phyloP scores from a whole-genome alignment of 371 early-diverging fungal species.

The Rhizopus stolonifer region DNA sequence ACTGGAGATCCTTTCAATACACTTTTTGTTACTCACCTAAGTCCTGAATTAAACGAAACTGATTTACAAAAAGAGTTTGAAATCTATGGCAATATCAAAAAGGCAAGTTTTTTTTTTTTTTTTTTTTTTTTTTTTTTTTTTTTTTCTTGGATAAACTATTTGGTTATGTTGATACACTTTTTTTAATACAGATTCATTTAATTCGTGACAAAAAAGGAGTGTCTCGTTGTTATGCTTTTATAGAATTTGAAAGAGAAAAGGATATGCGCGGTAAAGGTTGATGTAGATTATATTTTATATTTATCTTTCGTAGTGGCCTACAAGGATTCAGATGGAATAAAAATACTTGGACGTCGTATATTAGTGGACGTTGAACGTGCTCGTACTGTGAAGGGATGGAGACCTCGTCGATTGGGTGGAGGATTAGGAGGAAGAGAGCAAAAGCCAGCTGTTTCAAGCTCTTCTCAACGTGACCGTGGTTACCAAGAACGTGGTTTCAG shows the following conservation, averaged over 20 bases:
- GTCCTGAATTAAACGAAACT: constrained; percentile 81
- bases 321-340: constrained; percentile 88
- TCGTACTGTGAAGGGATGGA: constrained; percentile 94
- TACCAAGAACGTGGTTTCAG: constrained; percentile 24
- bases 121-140: too few species aligned
- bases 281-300: not conserved
- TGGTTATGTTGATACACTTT: too few species aligned
- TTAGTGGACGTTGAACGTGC: constrained; percentile 97
- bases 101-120: constrained; percentile 55
- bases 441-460: constrained; percentile 58
- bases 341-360: constrained; percentile 81
- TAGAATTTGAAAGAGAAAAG: constrained; percentile 92
- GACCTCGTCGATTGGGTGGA: constrained; percentile 89
- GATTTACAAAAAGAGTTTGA: constrained; percentile 82
- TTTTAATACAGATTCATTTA: constrained; percentile 66
- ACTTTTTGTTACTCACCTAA: constrained; percentile 85
- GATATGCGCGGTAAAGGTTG: constrained; percentile 74
- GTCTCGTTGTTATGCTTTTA: constrained; percentile 92
- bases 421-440: constrained; percentile 86
- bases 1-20: constrained; percentile 92
- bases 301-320: constrained; percentile 64
- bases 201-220: constrained; percentile 66
- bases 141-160: too few species aligned
- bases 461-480: constrained; percentile 32
- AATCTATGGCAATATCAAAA: constrained; percentile 78